These are phyloP conservation scores for Acanthamoeba lenticulata DNA, from an alignment of 208 protist genomes.

Conservation along the genomic window DNA sequence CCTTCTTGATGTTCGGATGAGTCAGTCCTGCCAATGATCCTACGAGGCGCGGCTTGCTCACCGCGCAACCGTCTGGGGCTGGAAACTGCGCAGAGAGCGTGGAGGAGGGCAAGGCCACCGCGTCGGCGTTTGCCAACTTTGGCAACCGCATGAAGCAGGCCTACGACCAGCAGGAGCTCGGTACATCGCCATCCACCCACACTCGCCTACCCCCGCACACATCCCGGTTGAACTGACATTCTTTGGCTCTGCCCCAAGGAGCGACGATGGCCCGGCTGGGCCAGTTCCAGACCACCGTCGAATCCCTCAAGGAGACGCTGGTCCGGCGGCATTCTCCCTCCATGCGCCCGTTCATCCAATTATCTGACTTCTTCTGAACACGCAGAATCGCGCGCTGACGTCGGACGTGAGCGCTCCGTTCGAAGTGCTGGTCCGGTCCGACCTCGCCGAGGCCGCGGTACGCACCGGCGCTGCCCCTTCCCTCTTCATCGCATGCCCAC, in stretches of 20 bases:
- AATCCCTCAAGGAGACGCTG: neutral
- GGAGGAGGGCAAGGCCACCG: constrained; percentile 24
- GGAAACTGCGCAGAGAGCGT: neutral
- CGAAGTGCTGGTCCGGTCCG: constrained; percentile 10
- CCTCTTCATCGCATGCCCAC: too few species aligned
- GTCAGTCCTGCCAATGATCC: too few species aligned
- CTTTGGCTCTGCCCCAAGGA: neutral
- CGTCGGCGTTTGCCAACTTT: neutral
- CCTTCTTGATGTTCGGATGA: neutral
- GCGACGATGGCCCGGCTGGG: neutral
- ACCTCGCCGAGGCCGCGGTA: neutral
- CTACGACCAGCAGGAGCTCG: neutral
- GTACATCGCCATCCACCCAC: neutral
- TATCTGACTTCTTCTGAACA: neutral
- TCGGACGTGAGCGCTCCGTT: neutral
- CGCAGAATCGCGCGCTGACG: neutral
- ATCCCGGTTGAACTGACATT: neutral
- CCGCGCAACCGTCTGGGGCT: neutral
- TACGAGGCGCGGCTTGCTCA: neutral
- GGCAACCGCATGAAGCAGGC: neutral
- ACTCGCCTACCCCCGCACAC: neutral
- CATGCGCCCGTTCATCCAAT: too few species aligned
- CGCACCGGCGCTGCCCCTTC: too few species aligned
- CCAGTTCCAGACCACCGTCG: neutral
- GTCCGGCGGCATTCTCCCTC: neutral